A percentile compares a stretch with the other conserved stretches of the same genome.
phyloP scores from a whole-genome alignment of 2,329 filamentous ascomycete genomes.

The Alternaria viburni region DNA sequence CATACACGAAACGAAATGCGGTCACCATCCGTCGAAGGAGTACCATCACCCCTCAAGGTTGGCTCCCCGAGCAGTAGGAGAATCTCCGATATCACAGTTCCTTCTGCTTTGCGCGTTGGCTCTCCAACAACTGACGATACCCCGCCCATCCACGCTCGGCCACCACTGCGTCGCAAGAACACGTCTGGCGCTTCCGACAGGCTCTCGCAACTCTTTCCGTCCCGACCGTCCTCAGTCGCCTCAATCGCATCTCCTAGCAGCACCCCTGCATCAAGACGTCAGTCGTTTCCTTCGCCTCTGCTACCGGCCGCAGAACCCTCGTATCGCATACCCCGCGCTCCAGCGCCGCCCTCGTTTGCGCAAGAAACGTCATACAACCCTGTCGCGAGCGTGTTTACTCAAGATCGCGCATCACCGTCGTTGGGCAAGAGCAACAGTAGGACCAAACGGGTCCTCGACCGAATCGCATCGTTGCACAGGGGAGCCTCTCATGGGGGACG shows the following conservation, averaged over 20 bases:
- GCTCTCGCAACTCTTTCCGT: conserved; percentile 48
- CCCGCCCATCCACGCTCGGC: conserved; percentile 24
- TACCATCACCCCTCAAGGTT: conserved; percentile 40
- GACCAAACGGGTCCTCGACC: conserved; percentile 40
- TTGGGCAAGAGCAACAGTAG: conserved; percentile 28
- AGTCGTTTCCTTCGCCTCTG: conserved; percentile 40
- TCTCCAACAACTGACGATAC: conserved; percentile 31
- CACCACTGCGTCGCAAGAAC: conserved; percentile 33
- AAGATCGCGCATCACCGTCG: conserved; percentile 19
- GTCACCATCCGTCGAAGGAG: conserved; percentile 30
- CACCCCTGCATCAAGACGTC: conserved; percentile 28
- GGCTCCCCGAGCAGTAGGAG: conserved; percentile 34
- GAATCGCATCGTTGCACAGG: conserved; percentile 38
- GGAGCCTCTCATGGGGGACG: conserved; percentile 19
- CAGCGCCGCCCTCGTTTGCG: conserved; percentile 40
- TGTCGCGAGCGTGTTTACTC: conserved; percentile 25
- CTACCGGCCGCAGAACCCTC: conserved; percentile 34
- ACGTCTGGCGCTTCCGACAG: conserved; percentile 41
- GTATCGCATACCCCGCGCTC: conserved; percentile 39
- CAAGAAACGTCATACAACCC: conserved; percentile 40
- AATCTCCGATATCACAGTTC: conserved; percentile 28
- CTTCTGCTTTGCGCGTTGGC: conserved; percentile 37
- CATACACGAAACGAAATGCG: background rate
- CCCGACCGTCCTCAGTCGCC: conserved; percentile 35
- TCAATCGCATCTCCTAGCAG: conserved; percentile 29